Base-by-base conservation (phyloP, 495 filamentous ascomycete genomes). In the Penicillium cataractarum region DNA sequence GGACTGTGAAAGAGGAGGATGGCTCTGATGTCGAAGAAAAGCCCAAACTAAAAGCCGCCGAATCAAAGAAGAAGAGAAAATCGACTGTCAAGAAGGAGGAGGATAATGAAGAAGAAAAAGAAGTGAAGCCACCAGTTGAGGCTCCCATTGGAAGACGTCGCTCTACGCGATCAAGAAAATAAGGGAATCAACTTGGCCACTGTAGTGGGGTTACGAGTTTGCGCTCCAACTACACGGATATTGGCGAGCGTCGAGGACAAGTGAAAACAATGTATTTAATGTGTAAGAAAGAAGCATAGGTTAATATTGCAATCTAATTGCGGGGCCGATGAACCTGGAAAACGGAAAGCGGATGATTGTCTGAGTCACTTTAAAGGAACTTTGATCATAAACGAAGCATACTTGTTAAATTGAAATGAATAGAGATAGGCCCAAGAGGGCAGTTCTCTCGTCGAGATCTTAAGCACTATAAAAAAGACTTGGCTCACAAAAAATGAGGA, bases 131-230 rank as follows among this genome's bases (percentile, higher is more conserved):
- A n/a, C 54, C 54, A n/a, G 21, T 6, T 24, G 37, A 39, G 15
- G 9, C 33, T 2, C 4, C 21, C 15, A 2, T 40, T 22, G 67
- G 64, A 17, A 67, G 74, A 55, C 71, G 80, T 56, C 78, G 79
- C 37, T 82, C 78, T 26, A 76, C 75, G 6, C 73, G 80, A 31
- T 63, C 62, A 33, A 71, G 60, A 37, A 76, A 74, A 49, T 76
- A 60, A 57, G 42, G 32, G 9, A 22, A 6, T 31, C 7, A 31
- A n/a, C n/a, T n/a, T n/a, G n/a, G n/a, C n/a, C n/a, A n/a, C n/a
- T n/a, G n/a, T n/a, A n/a, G n/a, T n/a, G n/a, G n/a, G n/a, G n/a
- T n/a, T n/a, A n/a, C n/a, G n/a, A n/a, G n/a, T n/a, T n/a, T n/a
- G n/a, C n/a, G n/a, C n/a, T n/a, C n/a, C n/a, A n/a, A n/a, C n/a